Evolutionary conservation across 257 asterid genomes (phyloP), one percentile per base, ranked within the genome.

Genomic region (Fraxinus americana): DNA sequence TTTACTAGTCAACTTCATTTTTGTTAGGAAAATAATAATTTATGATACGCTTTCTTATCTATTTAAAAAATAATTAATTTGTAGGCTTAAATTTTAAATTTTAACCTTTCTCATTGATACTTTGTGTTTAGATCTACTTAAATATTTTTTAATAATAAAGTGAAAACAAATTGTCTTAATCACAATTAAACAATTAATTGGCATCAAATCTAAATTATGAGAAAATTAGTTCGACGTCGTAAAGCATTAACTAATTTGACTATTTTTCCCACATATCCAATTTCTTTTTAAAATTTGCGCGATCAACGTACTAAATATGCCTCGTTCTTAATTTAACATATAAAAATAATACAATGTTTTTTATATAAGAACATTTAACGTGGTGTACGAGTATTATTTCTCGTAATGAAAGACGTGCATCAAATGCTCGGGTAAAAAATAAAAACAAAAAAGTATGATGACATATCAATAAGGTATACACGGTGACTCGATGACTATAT

Each of bases 151-250:
- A 78, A 72, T 78, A 72, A 32, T 76, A 48, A 30, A 77, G 70
- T 70, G 48, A 57, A 75, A 73, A 85, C 75, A 76, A 71, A 73
- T 87, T 87, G 90, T 82, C 87, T 71, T 70, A 4, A 52, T 72
- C 54, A 74, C 21, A 30, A 52, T 52, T 76, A 70, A 57, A 57
- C 61, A 57, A 70, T 72, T 21, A 70, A 66, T 79, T 73, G 76
- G 84, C 86, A 81, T 81, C 87, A 35, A 35, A 35, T 35, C 39
- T 35, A 35, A 35, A 35, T 35, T 35, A 35, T 35, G 39, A 27
- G 1, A 4, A 35, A 1, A 35, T 4, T 35, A 35, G 1, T 80
- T 72, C 34, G 73, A 79, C 75, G 72, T 16, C 68, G 5, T 59
- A 25, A 11, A 25, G 65, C 35, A 34, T 3, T 57, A 61, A 23